Evolutionary conservation across 2,329 filamentous ascomycete genomes (phyloP).

Genomic region (Dactylella cylindrospora): DNA sequence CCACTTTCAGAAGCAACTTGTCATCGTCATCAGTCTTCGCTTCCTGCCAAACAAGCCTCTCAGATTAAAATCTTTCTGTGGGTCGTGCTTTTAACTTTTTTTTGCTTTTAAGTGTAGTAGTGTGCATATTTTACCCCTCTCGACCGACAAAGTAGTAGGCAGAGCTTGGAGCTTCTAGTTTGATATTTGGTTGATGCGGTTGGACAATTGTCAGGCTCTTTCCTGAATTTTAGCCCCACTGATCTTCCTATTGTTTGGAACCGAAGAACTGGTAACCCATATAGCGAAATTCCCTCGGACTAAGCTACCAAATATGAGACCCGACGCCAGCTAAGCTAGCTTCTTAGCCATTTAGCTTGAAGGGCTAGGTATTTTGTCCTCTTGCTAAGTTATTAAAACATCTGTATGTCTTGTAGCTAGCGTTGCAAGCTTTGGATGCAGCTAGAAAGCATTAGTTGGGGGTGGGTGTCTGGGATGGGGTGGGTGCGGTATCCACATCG

Average conservation of each 20-base stretch:
- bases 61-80: too few species aligned
- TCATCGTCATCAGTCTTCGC: too few species aligned
- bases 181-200: too few species aligned
- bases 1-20: too few species aligned
- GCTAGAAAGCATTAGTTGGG: neutral
- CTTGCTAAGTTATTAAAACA: neutral
- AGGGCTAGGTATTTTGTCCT: too few species aligned
- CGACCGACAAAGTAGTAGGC: conserved; percentile 4
- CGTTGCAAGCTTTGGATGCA: neutral
- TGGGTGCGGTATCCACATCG: conserved; percentile 14
- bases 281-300: conserved; percentile 44
- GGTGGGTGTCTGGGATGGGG: conserved; percentile 11
- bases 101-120: too few species aligned
- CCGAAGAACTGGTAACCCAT: conserved; percentile 31
- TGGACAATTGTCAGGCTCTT: conserved; percentile 10
- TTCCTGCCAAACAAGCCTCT: too few species aligned
- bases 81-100: too few species aligned
- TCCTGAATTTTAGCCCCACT: conserved; percentile 27
- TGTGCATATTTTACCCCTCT: conserved; percentile 22
- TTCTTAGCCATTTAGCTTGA: too few species aligned
- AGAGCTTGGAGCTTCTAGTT: conserved; percentile 35
- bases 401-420: neutral
- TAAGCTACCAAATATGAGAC: conserved; percentile 40
- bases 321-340: too few species aligned
- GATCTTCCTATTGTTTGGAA: conserved; percentile 42